Evolutionary conservation across 805 yeast genomes (phyloP).

Genomic region (Ogataea sp.): DNA sequence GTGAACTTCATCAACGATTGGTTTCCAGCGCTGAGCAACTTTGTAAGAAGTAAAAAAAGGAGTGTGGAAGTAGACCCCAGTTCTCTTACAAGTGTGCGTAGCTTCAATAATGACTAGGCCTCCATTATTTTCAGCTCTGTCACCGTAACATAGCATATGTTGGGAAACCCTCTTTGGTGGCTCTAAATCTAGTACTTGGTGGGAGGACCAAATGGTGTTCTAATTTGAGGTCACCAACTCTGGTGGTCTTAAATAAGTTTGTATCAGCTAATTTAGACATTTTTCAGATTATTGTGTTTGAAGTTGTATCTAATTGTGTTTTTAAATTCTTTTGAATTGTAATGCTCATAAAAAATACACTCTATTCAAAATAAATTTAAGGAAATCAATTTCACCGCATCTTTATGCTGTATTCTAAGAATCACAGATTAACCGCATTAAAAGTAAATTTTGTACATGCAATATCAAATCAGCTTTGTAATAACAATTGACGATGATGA

Average conservation of each 20-base stretch:
- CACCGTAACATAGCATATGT: conserved; percentile 42
- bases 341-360: too few species aligned
- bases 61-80: conserved; percentile 33
- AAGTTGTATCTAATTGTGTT: neutral
- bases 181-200: conserved; percentile 45
- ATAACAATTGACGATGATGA: too few species aligned
- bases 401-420: too few species aligned
- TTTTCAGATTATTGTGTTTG: neutral
- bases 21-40: conserved; percentile 43
- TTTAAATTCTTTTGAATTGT: neutral
- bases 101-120: conserved; percentile 59
- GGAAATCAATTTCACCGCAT: too few species aligned
- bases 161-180: conserved; percentile 31
- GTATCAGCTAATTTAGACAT: conserved; percentile 11
- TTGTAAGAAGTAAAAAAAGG: conserved; percentile 44
- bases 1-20: conserved; percentile 42
- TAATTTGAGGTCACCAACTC: conserved; percentile 30
- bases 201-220: conserved; percentile 37
- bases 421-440: too few species aligned
- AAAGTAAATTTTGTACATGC: too few species aligned
- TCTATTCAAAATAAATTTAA: too few species aligned
- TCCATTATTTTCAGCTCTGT: conserved; percentile 49
- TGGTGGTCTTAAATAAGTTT: conserved; percentile 34
- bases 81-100: conserved; percentile 36
- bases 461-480: too few species aligned